Base-by-base conservation (phyloP, 306 rosid genomes). In the Quercus glauca region DNA sequence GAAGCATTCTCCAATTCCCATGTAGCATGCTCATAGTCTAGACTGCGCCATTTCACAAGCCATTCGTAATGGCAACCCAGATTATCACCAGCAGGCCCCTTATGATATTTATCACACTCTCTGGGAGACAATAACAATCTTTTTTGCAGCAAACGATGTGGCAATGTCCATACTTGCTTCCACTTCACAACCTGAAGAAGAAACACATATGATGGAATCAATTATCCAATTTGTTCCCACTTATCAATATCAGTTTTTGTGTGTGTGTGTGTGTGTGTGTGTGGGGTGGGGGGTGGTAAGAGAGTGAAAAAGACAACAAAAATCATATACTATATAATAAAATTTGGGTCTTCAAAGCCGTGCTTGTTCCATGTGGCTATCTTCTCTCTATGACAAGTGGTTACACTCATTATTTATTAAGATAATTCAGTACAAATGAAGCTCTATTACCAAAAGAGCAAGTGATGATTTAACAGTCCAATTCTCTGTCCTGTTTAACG, bases 21-120 rank as follows among this genome's bases (percentile, higher is more conserved):
- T 28, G 97, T 85, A 53, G 86, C 89, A 75, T 79, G 80, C 37
- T 86, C 88, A 83, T 90, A 92, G 76, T 82, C 90, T 79, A 90
- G 90, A 74, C 92, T 89, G 59, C 69, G 76, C 97, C 94, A 92
- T 73, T 92, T 88, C 77, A 92, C 97, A 86, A 90, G 92, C 94
- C 94, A 90, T 75, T 90, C 92, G 33, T 71, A 72, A 49, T 73
- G 76, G 75, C 87, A 72, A 69, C 75, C 79, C 64, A 81, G 72
- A 45, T 77, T 63, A 73, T 79, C 80, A 65, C 79, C 86, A 73
- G 72, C 82, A 73, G 77, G 77, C 58, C 83, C 82, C 73, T 64
- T 20, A 9, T 23, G 49, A 80, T 65, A 53, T 73, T 81, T 79
- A 65, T 80, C 77, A 77, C 25, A 73, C 75, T 86, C 80, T 77